Evolutionary conservation across 2,329 filamentous ascomycete species (phyloP), one percentile per base, ranked within the genome.

Genomic region (Nemania bipapillata): DNA sequence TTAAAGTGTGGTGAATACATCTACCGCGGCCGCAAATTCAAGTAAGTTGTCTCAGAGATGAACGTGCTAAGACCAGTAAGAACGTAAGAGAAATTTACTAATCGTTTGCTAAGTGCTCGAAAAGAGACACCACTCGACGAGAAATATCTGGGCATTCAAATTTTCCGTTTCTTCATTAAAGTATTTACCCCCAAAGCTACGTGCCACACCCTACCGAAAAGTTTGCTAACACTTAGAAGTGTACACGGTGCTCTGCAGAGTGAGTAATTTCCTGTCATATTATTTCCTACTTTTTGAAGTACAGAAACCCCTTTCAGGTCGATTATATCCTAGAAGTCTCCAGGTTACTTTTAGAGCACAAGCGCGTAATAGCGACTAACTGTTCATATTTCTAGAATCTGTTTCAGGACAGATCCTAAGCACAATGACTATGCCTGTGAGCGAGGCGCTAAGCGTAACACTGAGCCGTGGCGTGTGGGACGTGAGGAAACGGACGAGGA

Each of bases 1-100:
- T 81, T 80, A 2, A 80, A 80, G 0, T 86, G 85, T 69, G 85
- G 84, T 68, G 75, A 96, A 81, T 97, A 91, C 83, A 96, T 97
- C 77, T 95, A 96, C 85, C 93, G 93, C 75, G 94, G 94, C 0
- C 89, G 94, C 69, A 98, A 97, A 77, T 98, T 98, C 86, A 98
- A 98, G 68, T 70, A 24, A 58, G 68, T 50, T 3, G 12, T 28
- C 7, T 56, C n/a, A n/a, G n/a, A n/a, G n/a, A n/a, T n/a, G n/a
- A n/a, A n/a, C n/a, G n/a, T n/a, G n/a, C 22, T 15, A 22, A n/a
- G n/a, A 15, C 11, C 11, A 42, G 7, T 24, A 40, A 15, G 20
- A 55, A n/a, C 5, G 30, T 37, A 37, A 9, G 1, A 24, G 15
- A 32, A 9, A 54, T 28, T 50, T 56, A 28, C 61, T 70, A 35